Percentiles rank a stretch among this genome's conserved stretches.
phyloP scores from a whole-genome alignment of 1,139 yeast species.

The Diutina neorugosa region DNA sequence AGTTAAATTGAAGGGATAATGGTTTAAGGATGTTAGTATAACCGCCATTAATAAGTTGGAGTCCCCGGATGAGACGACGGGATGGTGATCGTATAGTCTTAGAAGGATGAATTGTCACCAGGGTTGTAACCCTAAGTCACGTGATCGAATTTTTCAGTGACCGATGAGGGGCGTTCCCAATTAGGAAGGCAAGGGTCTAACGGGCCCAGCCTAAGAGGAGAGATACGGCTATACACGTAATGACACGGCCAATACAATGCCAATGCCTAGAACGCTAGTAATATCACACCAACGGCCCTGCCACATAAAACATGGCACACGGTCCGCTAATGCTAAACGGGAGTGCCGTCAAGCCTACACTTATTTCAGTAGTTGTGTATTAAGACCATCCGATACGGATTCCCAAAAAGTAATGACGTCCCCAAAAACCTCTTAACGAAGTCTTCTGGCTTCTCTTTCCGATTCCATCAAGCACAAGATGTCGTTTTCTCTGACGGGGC shows the following conservation, averaged over 20 bases:
- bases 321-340: neutral
- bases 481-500: conserved; percentile 99
- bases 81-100: no score
- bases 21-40: no score
- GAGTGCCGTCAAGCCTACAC: neutral
- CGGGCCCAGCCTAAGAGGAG: no score
- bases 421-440: conserved; percentile 25
- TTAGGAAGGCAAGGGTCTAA: neutral
- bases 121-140: conserved; percentile 1
- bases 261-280: no score
- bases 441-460: conserved; percentile 96
- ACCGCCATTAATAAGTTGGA: no score
- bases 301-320: no score
- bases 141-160: neutral
- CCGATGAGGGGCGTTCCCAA: neutral
- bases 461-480: conserved; percentile 99
- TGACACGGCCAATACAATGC: neutral
- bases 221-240: neutral
- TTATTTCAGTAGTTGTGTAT: neutral
- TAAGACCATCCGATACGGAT: conserved; percentile 4
- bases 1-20: no score
- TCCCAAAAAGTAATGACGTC: conserved; percentile 3
- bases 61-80: no score
- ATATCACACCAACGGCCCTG: no score
- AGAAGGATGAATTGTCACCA: no score